Evolutionary conservation across 116 monocot genomes (phyloP).

Genomic region (Phalaenopsis hybrid): DNA sequence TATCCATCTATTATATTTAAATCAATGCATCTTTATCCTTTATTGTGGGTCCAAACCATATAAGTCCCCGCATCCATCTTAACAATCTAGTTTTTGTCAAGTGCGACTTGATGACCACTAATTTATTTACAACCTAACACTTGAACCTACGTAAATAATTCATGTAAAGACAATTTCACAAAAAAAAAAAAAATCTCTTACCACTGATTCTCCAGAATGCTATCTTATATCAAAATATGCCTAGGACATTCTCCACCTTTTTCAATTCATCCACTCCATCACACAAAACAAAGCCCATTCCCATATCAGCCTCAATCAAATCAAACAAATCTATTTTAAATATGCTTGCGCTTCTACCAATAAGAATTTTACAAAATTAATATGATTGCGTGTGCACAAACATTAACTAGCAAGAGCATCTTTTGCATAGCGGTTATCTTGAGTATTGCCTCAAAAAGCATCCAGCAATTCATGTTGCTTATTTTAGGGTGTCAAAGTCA

Average conservation of each 20-base stretch:
- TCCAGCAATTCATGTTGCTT: neutral
- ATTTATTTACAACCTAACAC: neutral
- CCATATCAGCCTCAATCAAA: neutral
- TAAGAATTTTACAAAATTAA: neutral
- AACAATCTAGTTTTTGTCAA: neutral
- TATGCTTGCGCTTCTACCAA: neutral
- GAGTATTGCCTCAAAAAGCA: neutral
- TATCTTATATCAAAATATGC: neutral
- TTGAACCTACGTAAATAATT: neutral
- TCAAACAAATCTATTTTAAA: neutral
- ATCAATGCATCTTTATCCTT: neutral
- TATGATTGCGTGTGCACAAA: neutral
- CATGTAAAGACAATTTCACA: too few species aligned
- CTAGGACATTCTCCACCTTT: neutral
- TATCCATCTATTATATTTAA: neutral
- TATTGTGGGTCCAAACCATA: neutral
- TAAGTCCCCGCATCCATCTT: neutral
- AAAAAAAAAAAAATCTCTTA: too few species aligned
- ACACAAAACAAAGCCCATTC: neutral
- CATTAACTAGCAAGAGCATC: neutral
- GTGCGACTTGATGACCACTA: neutral
- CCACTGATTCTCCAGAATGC: neutral
- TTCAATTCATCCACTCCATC: neutral
- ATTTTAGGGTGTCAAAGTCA: neutral
- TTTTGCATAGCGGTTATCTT: neutral